Percentiles rank a stretch among this genome's conserved stretches.
Evolutionary conservation across 306 rosid genomes (phyloP).

Genomic region (Sicyos edulis): DNA sequence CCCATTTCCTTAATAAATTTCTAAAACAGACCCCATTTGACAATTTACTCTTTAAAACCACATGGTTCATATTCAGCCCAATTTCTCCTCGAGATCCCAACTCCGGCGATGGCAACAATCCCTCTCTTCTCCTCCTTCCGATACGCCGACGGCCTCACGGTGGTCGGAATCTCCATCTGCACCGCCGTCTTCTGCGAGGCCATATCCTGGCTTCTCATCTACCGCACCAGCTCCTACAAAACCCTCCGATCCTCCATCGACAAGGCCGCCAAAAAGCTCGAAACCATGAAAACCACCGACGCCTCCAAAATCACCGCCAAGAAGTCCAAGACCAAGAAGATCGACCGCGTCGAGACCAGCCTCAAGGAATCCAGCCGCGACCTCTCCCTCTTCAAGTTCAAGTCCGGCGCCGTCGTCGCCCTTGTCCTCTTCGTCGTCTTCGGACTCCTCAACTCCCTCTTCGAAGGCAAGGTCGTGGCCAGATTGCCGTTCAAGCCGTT

Average conservation of each 20-base stretch:
- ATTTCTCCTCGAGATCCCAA: no score
- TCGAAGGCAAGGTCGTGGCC: constrained; percentile 86
- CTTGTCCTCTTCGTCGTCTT: constrained; percentile 91
- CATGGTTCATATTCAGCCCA: no score
- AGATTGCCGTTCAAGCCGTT: constrained; percentile 80
- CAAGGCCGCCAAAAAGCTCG: constrained; percentile 94
- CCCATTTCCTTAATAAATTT: no score
- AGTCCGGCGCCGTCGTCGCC: constrained; percentile 96
- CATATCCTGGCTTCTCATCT: constrained; percentile 91
- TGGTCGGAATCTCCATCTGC: constrained; percentile 86
- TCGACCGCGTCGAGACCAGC: constrained; percentile 93
- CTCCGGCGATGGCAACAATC: constrained; percentile 33
- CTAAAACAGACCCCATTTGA: no score
- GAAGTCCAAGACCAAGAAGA: constrained; percentile 90
- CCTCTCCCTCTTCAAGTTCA: constrained; percentile 87
- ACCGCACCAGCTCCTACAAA: constrained; percentile 92
- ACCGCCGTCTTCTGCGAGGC: constrained; percentile 90
- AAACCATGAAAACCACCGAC: constrained; percentile 91
- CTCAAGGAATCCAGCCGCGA: constrained; percentile 95
- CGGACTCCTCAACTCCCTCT: constrained; percentile 79
- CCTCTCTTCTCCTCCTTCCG: constrained; percentile 51
- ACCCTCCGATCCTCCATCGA: constrained; percentile 92
- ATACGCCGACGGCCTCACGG: constrained; percentile 76
- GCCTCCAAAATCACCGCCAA: constrained; percentile 45
- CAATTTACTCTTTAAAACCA: no score